Evolutionary conservation across 768 basidiomycete species (phyloP), one percentile per base, ranked within the genome.

Genomic region (Pseudohyphozyma bogoriensis): DNA sequence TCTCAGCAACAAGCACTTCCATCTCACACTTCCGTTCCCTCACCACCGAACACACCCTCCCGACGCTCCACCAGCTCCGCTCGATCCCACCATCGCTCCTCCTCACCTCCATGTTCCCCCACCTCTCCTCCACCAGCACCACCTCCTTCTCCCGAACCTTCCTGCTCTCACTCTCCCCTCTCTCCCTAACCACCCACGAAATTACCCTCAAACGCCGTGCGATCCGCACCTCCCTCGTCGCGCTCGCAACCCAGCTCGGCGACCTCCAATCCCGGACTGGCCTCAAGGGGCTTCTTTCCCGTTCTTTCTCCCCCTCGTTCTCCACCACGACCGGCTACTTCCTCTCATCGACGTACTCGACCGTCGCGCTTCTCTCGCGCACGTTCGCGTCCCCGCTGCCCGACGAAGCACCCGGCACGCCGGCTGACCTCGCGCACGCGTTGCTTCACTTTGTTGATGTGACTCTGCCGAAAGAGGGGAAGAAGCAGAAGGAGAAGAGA

Each of bases 161-260:
- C 73, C 28, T 76, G 82, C 26, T 69, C 26, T 59, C 65, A 2
- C 62, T 71, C n/a, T 66, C 64, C 11, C 88, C 87, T 1, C 72
- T 87, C 32, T 77, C 80, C 51, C 78, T 88, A 29, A 76, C 82
- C 2, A 76, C 79, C 22, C 82, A 85, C 58, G 89, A 91, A 72
- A 85, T 85, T 69, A 73, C 72, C 28, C 73, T 79, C 58, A 85
- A 84, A 63, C 79, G 82, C 20, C 75, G 75, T 46, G 77, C 79
- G 49, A 77, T 90, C 20, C 80, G 85, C 60, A 78, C 72, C 31
- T 76, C 86, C 3, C 79, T 87, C 16, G 80, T 91, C 66, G 78
- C 82, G 64, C 78, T 82, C 9, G 76, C 83, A 1, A 77, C 75
- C 44, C 76, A 82, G 69, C 79, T 85, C 26, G 77, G 78, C 12